Percentiles rank a stretch among this genome's conserved stretches.
These are phyloP conservation scores for Spathaspora girioi DNA, from an alignment of 805 yeast species.

Conservation along the genomic window DNA sequence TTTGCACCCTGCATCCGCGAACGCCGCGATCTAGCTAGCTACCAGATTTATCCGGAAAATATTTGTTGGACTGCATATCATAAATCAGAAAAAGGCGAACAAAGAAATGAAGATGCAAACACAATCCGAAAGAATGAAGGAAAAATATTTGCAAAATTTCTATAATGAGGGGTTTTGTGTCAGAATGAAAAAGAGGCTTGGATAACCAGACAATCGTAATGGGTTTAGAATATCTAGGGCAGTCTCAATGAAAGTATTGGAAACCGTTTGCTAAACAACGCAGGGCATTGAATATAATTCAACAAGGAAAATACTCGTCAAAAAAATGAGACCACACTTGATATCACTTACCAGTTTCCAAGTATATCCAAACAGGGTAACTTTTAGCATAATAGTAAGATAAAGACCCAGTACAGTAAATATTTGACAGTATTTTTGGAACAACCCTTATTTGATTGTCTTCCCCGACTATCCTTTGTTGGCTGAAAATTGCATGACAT, in stretches of 20 bases:
- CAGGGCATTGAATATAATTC: too few relatives aligned
- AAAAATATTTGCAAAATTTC: background rate
- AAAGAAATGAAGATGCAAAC: background rate
- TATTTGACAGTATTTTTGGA: background rate
- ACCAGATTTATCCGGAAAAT: background rate
- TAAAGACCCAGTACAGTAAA: background rate
- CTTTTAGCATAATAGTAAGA: background rate
- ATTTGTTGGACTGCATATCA: background rate
- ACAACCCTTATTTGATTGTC: background rate
- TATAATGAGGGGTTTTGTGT: background rate
- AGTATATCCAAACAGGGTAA: background rate
- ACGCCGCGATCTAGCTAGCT: background rate
- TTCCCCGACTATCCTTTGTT: background rate
- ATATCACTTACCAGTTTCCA: too few relatives aligned
- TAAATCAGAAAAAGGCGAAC: background rate
- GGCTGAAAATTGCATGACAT: background rate
- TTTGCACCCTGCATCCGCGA: background rate
- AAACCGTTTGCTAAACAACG: background rate
- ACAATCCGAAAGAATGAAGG: background rate
- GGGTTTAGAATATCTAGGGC: background rate
- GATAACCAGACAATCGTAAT: background rate
- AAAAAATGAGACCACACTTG: too few relatives aligned
- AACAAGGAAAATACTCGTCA: too few relatives aligned
- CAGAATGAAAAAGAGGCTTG: background rate
- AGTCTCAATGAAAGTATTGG: background rate